Evolutionary conservation across 1,284 basidiomycete genomes (phyloP), one percentile per base, ranked within the genome.

Genomic region (Xerocomus cyaneibrunnescens): DNA sequence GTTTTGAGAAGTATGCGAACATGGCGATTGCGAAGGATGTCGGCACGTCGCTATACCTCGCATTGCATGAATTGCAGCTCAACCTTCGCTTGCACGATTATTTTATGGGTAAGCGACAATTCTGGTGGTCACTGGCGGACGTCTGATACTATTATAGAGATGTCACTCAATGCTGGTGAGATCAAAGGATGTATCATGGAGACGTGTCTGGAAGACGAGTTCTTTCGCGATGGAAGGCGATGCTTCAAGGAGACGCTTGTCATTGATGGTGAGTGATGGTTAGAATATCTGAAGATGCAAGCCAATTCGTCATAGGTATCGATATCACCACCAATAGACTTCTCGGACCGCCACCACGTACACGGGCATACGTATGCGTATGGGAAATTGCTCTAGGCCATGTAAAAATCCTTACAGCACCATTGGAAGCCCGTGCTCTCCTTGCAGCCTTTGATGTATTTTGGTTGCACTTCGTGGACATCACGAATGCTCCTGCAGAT

Each of bases 261-360:
- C 22, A 74, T 93, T 27, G 88, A 91, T 65, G 83, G 87, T 86
- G 52, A 46, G 71, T 64, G 31, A 39, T 30, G 47, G 42, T 43
- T 19, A 25, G 31, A 37, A 47, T 41, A 28, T 28, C 8, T 10
- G 28, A 44, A 39, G 46, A 46, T 36, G 51, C 51, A 51, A 45
- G 64, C 64, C 58, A 46, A 57, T 72, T 50, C 55, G 71, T 45
- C 19, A 19, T 54, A 92, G 89, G 89, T 9, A 69, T 96, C 54
- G 83, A 89, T 53, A 81, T 97, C 50, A 82, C 83, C 22, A 87
- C 90, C 1, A 84, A 95, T 65, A 83, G 94, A 31, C 72, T 97
- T 13, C 94, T 96, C 62, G 94, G 94, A 5, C 89, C 91, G 10
- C 83, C 85, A 52, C 94, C 94, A 3, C 78, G 80, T n/a, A 89